Evolutionary conservation across 768 basidiomycete genomes (phyloP).

Genomic region (Roridomyces roridus): DNA sequence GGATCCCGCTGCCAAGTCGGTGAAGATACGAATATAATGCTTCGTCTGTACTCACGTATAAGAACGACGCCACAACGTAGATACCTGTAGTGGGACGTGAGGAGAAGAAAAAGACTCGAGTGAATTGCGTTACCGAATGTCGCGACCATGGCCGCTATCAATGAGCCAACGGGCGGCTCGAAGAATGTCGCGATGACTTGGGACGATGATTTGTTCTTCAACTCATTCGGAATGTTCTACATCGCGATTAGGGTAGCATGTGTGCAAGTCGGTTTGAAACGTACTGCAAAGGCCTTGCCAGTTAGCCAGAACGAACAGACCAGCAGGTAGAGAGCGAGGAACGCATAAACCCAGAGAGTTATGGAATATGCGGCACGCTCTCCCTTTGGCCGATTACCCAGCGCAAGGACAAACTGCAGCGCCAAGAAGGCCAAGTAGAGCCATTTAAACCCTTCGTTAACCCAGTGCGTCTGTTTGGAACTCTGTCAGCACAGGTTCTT

Average conservation of each 20-base stretch:
- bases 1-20: conserved; percentile 80
- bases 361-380: conserved; percentile 62
- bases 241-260: neutral
- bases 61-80: conserved; percentile 80
- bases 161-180: conserved; percentile 74
- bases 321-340: conserved; percentile 84
- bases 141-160: conserved; percentile 87
- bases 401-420: conserved; percentile 59
- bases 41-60: conserved; percentile 11
- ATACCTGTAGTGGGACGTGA: conserved; percentile 42
- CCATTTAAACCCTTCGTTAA: conserved; percentile 86
- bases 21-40: neutral
- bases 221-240: conserved; percentile 58
- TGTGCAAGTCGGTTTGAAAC: conserved; percentile 35
- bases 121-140: conserved; percentile 68
- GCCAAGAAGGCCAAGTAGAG: conserved; percentile 85
- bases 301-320: conserved; percentile 90
- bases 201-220: conserved; percentile 54
- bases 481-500: neutral
- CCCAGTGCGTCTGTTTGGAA: conserved; percentile 77
- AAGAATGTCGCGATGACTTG: conserved; percentile 69
- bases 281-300: conserved; percentile 74
- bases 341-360: conserved; percentile 87
- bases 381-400: conserved; percentile 71
- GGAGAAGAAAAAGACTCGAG: neutral